A percentile compares a stretch with the other conserved stretches of the same genome.
phyloP scores from a whole-genome alignment of 495 filamentous ascomycete species.

The Penicillium subrubescens region DNA sequence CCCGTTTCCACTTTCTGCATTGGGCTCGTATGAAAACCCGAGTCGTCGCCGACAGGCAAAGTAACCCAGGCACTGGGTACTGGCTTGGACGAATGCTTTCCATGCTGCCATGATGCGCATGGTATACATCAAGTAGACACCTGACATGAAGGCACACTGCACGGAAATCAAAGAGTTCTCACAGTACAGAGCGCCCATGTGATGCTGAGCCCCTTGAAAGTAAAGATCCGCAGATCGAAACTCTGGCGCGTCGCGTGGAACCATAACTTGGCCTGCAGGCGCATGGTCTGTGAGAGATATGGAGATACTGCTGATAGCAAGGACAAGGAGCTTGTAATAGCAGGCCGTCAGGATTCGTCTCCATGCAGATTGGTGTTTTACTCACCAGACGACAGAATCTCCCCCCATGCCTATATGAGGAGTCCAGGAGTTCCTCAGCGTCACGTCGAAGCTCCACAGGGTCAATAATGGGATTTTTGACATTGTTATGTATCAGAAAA shows the following conservation, averaged over 20 bases:
- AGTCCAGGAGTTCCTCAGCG: not conserved
- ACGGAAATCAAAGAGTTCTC: not conserved
- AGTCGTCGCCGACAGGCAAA: not conserved
- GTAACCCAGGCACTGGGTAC: not conserved
- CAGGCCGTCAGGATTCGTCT: not conserved
- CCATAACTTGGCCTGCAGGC: not conserved
- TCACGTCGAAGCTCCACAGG: not conserved
- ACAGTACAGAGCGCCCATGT: not conserved
- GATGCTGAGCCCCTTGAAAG: not conserved
- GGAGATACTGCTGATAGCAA: constrained; percentile 2
- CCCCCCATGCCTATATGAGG: not conserved
- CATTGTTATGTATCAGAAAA: not conserved
- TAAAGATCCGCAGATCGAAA: not conserved
- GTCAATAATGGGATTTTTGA: not conserved
- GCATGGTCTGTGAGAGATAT: not conserved
- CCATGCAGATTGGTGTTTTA: not conserved
- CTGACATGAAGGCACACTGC: not conserved
- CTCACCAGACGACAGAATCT: not conserved
- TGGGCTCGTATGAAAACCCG: not conserved
- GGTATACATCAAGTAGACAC: constrained; percentile 1
- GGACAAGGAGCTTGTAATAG: not conserved
- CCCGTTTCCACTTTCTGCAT: not conserved
- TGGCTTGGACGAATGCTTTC: not conserved
- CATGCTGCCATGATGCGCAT: not conserved
- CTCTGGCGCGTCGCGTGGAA: not conserved